Conservation (phyloP, 1,139 yeast genomes). For the Geotrichum histeridarum region DNA sequence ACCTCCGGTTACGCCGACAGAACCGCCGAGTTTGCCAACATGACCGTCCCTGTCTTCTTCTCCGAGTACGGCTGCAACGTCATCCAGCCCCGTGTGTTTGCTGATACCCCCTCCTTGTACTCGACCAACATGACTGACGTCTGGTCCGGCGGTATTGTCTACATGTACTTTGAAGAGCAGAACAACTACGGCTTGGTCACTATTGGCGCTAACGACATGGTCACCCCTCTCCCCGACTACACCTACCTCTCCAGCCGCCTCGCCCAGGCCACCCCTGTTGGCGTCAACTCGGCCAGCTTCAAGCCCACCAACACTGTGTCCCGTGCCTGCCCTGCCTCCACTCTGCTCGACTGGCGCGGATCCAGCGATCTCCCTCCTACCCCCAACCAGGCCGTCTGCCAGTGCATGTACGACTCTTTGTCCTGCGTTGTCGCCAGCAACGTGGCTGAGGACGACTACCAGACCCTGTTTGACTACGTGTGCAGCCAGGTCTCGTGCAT, state of each 20-base stretch:
- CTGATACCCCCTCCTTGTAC: constrained; percentile 55
- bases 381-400: constrained; percentile 57
- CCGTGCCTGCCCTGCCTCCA: constrained; percentile 48
- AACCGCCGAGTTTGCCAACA: constrained; percentile 61
- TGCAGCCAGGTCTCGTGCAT: constrained; percentile 42
- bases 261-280: constrained; percentile 54
- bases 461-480: constrained; percentile 49
- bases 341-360: constrained; percentile 51
- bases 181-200: constrained; percentile 82
- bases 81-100: constrained; percentile 63
- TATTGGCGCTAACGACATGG: constrained; percentile 41
- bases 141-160: constrained; percentile 90
- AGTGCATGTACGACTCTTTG: constrained; percentile 49
- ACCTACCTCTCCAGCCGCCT: constrained; percentile 49
- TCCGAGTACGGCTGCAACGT: constrained; percentile 92
- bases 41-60: constrained; percentile 76
- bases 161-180: constrained; percentile 83
- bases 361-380: constrained; percentile 59
- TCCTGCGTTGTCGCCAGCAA: constrained; percentile 47
- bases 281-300: constrained; percentile 48
- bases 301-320: constrained; percentile 46
- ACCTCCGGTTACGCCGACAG: constrained; percentile 77
- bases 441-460: constrained; percentile 48
- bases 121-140: constrained; percentile 62
- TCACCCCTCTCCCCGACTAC: constrained; percentile 58